phyloP scores from a whole-genome alignment of 495 filamentous ascomycete species.

The Neurospora africana region DNA sequence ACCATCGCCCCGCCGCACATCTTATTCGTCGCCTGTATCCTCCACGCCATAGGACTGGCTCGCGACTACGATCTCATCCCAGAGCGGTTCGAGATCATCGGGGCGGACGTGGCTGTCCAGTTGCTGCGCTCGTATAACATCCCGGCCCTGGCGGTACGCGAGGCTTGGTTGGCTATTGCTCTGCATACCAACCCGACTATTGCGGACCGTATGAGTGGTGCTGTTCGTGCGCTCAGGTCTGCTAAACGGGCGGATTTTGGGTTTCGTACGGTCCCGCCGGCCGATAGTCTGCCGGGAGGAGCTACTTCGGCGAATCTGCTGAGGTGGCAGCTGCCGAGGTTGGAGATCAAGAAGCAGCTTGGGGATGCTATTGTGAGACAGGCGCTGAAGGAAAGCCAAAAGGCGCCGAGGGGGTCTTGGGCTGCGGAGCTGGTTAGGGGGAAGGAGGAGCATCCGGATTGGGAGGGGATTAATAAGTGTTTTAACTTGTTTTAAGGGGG shows the following conservation, averaged over 20 bases:
- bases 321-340: conserved; percentile 23
- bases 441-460: conserved; percentile 19
- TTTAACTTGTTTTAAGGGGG: conserved; percentile 18
- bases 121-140: conserved; percentile 19
- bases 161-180: conserved; percentile 37
- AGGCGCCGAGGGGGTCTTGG: conserved; percentile 31
- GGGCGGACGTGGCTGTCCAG: conserved; percentile 30
- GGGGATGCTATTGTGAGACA: conserved; percentile 36
- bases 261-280: conserved; percentile 7
- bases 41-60: conserved; percentile 36
- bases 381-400: conserved; percentile 23
- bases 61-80: conserved; percentile 22
- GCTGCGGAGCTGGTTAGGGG: conserved; percentile 23
- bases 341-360: conserved; percentile 36
- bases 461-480: conserved; percentile 29
- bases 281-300: conserved; percentile 3
- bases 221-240: conserved; percentile 25
- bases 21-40: conserved; percentile 31
- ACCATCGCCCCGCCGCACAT: conserved; percentile 11
- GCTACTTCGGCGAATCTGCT: conserved; percentile 6
- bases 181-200: conserved; percentile 35
- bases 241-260: conserved; percentile 34
- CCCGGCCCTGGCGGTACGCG: conserved; percentile 20
- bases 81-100: conserved; percentile 38
- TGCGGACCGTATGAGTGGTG: conserved; percentile 31